Conservation (phyloP, 2,329 filamentous ascomycete species). For the Aspergillus caelatus region DNA sequence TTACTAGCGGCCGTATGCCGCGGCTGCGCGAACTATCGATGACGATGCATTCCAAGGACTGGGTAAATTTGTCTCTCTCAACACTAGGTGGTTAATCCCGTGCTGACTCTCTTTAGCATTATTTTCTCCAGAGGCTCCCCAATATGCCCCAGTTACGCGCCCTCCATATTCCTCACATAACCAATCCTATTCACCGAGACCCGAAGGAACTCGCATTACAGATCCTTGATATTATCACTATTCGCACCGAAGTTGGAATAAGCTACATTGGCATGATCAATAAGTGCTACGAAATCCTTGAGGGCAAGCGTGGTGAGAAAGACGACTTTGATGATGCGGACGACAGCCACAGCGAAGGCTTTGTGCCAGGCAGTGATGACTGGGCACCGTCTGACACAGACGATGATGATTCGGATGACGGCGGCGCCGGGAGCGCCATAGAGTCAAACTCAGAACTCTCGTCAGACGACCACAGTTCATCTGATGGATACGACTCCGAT, state of each 20-base stretch:
- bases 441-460: conserved; percentile 26
- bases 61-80: conserved; percentile 59
- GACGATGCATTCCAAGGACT: conserved; percentile 73
- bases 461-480: conserved; percentile 26
- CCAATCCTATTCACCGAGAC: conserved; percentile 64
- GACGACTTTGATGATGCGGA: conserved; percentile 42
- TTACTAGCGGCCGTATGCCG: conserved; percentile 76
- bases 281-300: conserved; percentile 82
- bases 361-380: conserved; percentile 49
- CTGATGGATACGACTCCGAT: conserved; percentile 49
- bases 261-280: conserved; percentile 75
- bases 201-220: conserved; percentile 73
- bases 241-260: conserved; percentile 74
- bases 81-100: conserved; percentile 5
- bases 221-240: conserved; percentile 74
- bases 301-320: conserved; percentile 51
- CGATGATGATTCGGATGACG: conserved; percentile 51
- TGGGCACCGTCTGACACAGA: conserved; percentile 46
- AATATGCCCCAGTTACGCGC: conserved; percentile 70
- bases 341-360: conserved; percentile 51
- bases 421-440: conserved; percentile 30
- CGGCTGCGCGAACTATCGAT: conserved; percentile 72
- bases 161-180: conserved; percentile 70
- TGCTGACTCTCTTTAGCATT: conserved; percentile 59
- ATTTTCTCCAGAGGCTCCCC: conserved; percentile 74